Evolutionary conservation across 371 early-diverging fungal species (phyloP).

Genomic region (Circinella minor): DNA sequence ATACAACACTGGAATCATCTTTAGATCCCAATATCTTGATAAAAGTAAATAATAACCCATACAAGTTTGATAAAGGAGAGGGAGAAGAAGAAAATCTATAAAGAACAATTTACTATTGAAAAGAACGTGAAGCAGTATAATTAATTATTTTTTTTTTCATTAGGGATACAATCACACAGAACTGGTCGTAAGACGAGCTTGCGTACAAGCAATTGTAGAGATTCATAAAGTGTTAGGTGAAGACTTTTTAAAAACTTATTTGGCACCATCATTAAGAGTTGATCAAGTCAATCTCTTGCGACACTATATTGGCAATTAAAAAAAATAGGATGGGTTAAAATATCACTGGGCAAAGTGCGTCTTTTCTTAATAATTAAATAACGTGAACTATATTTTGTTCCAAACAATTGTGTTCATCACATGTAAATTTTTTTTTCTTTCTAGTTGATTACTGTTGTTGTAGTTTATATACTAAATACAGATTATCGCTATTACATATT

Average conservation of each 20-base stretch:
- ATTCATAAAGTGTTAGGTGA: conserved; percentile 31
- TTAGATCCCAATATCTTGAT: conserved; percentile 17
- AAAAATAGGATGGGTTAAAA: no score
- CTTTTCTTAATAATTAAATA: no score
- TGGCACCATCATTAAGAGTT: conserved; percentile 20
- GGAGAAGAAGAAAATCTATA: background rate
- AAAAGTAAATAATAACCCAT: conserved; percentile 11
- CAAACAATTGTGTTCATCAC: no score
- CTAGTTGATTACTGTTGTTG: no score
- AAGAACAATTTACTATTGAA: background rate
- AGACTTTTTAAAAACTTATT: conserved; percentile 20
- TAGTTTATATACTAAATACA: no score
- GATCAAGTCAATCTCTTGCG: conserved; percentile 31
- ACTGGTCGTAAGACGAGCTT: conserved; percentile 26
- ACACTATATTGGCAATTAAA: conserved; percentile 13
- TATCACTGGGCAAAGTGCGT: no score
- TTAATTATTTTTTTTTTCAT: no score
- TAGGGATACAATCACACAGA: conserved; percentile 29
- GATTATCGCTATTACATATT: no score
- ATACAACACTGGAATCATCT: background rate
- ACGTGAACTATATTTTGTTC: no score
- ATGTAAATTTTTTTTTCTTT: no score
- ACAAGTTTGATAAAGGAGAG: no score
- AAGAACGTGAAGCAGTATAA: no score
- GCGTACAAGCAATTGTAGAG: conserved; percentile 33